These are phyloP conservation scores for Prunus kanzakura DNA, from an alignment of 306 rosid genomes.

Conservation along the genomic window DNA sequence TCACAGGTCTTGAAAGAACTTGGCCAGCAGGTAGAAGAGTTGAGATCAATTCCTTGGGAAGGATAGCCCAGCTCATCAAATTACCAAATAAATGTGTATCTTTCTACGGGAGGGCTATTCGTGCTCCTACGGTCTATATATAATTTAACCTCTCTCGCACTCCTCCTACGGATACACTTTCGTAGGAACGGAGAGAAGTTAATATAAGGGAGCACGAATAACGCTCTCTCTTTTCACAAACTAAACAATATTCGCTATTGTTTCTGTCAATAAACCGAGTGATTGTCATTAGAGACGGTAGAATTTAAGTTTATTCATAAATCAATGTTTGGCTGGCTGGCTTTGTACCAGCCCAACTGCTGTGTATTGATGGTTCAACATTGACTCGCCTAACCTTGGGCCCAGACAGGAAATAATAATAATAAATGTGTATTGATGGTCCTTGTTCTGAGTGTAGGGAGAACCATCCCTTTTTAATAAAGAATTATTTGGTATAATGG, in stretches of 20 bases:
- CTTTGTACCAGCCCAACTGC: too few relatives aligned
- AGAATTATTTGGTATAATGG: too few relatives aligned
- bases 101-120: not conserved
- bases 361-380: not conserved
- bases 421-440: too few relatives aligned
- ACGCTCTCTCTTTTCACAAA: not conserved
- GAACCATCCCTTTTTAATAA: too few relatives aligned
- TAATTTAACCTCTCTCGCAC: not conserved
- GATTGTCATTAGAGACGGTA: too few relatives aligned
- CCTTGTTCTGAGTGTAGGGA: too few relatives aligned
- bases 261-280: not conserved
- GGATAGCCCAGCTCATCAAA: not conserved
- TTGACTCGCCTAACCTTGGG: not conserved
- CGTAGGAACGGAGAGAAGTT: not conserved
- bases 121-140: not conserved
- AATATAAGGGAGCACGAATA: not conserved
- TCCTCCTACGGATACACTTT: not conserved
- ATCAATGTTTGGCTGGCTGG: too few relatives aligned
- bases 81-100: constrained; percentile 6
- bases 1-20: constrained; percentile 63
- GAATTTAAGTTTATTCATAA: too few relatives aligned
- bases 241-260: not conserved
- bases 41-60: constrained; percentile 18
- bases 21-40: constrained; percentile 25
- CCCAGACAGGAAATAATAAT: not conserved